These are phyloP conservation scores for Picochlorum sp. DNA, from an alignment of 139 green algal genomes.

Conservation along the genomic window DNA sequence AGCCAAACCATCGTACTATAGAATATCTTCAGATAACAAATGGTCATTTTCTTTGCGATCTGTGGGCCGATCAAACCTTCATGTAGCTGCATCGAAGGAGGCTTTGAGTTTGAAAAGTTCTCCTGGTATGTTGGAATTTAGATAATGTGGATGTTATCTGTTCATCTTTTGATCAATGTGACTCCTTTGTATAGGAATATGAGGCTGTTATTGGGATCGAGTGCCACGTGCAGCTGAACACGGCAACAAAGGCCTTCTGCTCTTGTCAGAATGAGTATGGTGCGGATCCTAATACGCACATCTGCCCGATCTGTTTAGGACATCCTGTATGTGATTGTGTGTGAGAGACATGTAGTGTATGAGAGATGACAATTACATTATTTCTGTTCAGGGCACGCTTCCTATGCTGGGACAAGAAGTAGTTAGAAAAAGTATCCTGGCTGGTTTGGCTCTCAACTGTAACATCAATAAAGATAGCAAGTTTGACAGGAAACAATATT, in stretches of 20 bases:
- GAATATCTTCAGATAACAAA: no score
- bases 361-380: neutral
- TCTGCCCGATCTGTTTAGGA: slow-evolving; percentile 93
- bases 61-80: no score
- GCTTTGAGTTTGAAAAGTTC: no score
- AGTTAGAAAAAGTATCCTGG: slow-evolving; percentile 59
- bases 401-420: slow-evolving; percentile 70
- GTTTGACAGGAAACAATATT: slow-evolving; percentile 99
- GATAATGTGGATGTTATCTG: no score
- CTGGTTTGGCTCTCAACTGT: slow-evolving; percentile 76
- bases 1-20: no score
- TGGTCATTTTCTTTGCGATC: no score
- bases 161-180: neutral
- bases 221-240: slow-evolving; percentile 95
- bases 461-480: slow-evolving; percentile 68
- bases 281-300: slow-evolving; percentile 74
- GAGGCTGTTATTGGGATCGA: slow-evolving; percentile 96
- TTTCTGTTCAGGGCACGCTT: slow-evolving; percentile 67
- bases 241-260: slow-evolving; percentile 94
- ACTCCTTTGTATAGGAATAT: slow-evolving; percentile 33
- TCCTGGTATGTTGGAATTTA: no score
- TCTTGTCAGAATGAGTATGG: slow-evolving; percentile 79
- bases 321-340: slow-evolving; percentile 61
- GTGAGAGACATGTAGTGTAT: neutral
- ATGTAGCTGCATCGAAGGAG: no score